These are phyloP conservation scores for Collybiopsis confluens DNA, from an alignment of 768 basidiomycete species.

Conservation along the genomic window DNA sequence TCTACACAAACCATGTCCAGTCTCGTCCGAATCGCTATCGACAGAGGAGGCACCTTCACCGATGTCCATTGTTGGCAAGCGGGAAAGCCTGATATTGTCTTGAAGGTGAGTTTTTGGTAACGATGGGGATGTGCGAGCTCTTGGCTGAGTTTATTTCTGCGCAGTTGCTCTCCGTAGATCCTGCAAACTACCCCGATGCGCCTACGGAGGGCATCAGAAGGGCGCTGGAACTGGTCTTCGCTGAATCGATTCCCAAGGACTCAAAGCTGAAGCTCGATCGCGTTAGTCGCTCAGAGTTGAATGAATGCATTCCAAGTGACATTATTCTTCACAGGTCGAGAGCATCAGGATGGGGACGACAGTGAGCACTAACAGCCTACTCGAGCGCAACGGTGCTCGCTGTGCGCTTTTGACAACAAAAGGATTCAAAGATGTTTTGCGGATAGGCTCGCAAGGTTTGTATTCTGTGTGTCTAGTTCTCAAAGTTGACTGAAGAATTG, in stretches of 20 bases:
- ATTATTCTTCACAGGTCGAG: not conserved
- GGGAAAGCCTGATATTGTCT: not conserved
- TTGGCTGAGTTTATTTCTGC: not conserved
- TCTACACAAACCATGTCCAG: not conserved
- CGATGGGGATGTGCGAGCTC: not conserved
- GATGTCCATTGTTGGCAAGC: conserved; percentile 1
- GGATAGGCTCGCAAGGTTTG: conserved; percentile 24
- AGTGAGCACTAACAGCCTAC: conserved; percentile 17
- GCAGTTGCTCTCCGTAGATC: not conserved
- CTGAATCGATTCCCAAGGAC: not conserved
- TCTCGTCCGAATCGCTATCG: not conserved
- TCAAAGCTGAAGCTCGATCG: not conserved
- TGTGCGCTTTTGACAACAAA: conserved; percentile 2
- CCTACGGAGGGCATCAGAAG: conserved; percentile 4
- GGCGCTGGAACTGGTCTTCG: not conserved
- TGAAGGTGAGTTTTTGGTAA: too few relatives aligned
- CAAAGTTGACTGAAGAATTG: conserved; percentile 31
- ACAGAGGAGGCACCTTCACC: conserved; percentile 6
- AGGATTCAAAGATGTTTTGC: conserved; percentile 30
- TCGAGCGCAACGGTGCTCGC: conserved; percentile 16
- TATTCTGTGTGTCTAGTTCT: conserved; percentile 27
- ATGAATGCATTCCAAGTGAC: not conserved
- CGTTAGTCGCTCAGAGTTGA: not conserved
- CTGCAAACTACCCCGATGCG: conserved; percentile 1
- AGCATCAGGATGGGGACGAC: conserved; percentile 16